Percentiles rank a stretch among this genome's conserved stretches.
These are phyloP conservation scores for Rhizoclosmatium globosum DNA, from an alignment of 192 early-diverging fungal species.

Conservation along the genomic window DNA sequence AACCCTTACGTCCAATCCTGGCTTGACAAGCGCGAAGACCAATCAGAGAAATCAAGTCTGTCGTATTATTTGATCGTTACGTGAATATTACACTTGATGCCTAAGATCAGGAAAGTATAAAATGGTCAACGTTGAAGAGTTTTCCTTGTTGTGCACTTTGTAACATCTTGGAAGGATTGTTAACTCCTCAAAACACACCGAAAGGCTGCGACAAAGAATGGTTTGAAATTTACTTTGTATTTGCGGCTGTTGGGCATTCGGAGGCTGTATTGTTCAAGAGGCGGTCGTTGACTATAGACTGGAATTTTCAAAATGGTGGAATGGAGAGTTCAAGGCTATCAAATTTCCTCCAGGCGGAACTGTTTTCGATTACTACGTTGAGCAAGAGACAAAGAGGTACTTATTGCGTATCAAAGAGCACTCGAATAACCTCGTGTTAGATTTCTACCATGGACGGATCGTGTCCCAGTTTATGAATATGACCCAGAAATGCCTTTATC, in stretches of 20 bases:
- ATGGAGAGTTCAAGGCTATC: conserved; percentile 66
- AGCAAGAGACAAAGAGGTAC: conserved; percentile 60
- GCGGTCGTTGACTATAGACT: conserved; percentile 66
- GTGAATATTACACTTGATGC: conserved; percentile 67
- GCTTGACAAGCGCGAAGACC: conserved; percentile 72
- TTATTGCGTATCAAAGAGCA: background rate
- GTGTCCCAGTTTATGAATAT: conserved; percentile 60
- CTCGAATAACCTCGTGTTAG: background rate
- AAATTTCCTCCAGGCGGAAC: conserved; percentile 69
- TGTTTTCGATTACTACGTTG: conserved; percentile 73
- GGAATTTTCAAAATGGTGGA: conserved; percentile 75
- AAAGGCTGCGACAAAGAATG: conserved; percentile 77
- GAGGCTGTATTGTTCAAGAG: conserved; percentile 70
- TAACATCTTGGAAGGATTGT: conserved; percentile 68
- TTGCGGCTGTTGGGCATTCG: conserved; percentile 76
- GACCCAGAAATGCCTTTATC: conserved; percentile 67
- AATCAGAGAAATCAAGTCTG: conserved; percentile 64
- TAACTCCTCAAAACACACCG: conserved; percentile 67
- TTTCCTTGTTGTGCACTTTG: conserved; percentile 68
- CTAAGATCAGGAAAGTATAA: conserved; percentile 66
- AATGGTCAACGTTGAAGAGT: conserved; percentile 70
- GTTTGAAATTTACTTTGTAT: conserved; percentile 76
- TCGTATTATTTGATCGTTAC: conserved; percentile 70
- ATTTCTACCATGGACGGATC: conserved; percentile 70
- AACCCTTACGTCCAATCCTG: conserved; percentile 74